A percentile compares a stretch with the other conserved stretches of the same genome.
phyloP scores from a whole-genome alignment of 441 rosid species.

The Erysimum pusillum region DNA sequence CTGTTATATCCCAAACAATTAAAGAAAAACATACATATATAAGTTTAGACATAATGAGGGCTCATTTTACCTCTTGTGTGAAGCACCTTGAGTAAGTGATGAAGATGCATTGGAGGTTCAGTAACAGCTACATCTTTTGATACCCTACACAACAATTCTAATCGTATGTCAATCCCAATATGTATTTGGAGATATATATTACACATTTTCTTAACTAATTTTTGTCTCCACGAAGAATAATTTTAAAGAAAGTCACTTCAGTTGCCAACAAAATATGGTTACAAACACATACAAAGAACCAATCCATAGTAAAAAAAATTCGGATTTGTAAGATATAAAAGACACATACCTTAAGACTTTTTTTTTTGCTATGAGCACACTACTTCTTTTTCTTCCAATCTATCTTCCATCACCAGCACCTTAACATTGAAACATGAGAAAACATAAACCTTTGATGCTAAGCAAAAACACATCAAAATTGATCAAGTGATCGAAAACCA shows the following conservation, averaged over 20 bases:
- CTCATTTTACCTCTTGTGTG: slow-evolving; percentile 61
- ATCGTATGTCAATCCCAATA: slow-evolving; percentile 3
- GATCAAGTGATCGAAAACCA: too few relatives aligned
- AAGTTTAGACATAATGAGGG: neutral
- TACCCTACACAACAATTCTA: slow-evolving; percentile 52
- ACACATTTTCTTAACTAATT: neutral
- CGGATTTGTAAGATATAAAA: too few relatives aligned
- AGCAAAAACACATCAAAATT: too few relatives aligned
- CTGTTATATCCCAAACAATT: neutral
- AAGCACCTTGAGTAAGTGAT: slow-evolving; percentile 73
- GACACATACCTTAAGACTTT: too few relatives aligned
- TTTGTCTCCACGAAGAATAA: slow-evolving; percentile 13
- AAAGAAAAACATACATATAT: neutral
- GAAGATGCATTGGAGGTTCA: slow-evolving; percentile 76
- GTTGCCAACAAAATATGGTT: slow-evolving; percentile 5
- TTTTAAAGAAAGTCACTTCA: slow-evolving; percentile 3
- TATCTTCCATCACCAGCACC: too few relatives aligned
- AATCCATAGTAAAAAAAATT: too few relatives aligned
- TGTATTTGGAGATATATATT: neutral
- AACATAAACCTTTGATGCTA: too few relatives aligned
- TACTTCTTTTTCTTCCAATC: too few relatives aligned
- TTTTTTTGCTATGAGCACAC: too few relatives aligned
- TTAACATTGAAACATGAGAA: too few relatives aligned
- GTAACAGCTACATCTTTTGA: slow-evolving; percentile 74
- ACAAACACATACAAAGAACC: too few relatives aligned